Evolutionary conservation across 306 rosid species (phyloP).

Genomic region (Glycine latifolia): DNA sequence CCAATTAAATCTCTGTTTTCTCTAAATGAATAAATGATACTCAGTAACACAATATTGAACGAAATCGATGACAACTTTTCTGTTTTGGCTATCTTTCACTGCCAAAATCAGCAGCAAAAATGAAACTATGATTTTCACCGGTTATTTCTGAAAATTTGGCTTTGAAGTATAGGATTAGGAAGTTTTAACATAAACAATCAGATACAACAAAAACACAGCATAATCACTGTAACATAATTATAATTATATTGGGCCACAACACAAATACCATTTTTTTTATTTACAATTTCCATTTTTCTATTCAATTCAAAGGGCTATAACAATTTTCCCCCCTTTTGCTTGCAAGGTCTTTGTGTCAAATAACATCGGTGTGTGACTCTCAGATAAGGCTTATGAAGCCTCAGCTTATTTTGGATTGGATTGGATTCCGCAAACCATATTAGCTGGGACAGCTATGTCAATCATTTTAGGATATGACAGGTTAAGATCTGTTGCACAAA

Average conservation of each 20-base stretch:
- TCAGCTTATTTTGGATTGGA: conserved; percentile 52
- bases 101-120: background rate
- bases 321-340: conserved; percentile 2
- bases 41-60: background rate
- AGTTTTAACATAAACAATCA: too few species aligned
- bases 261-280: background rate
- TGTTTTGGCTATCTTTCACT: background rate
- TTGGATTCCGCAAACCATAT: conserved; percentile 91
- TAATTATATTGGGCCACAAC: conserved; percentile 1
- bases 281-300: conserved; percentile 31
- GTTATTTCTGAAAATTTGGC: conserved; percentile 5
- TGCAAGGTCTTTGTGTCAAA: conserved; percentile 14
- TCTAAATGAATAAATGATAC: too few species aligned
- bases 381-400: conserved; percentile 25
- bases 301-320: conserved; percentile 25
- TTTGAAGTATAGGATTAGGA: background rate
- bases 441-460: conserved; percentile 88
- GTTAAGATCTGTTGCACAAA: conserved; percentile 75
- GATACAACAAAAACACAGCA: background rate
- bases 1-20: too few species aligned
- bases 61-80: too few species aligned
- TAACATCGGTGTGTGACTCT: background rate
- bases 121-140: background rate
- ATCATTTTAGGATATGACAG: conserved; percentile 93
- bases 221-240: background rate